These are phyloP conservation scores for Phytophthora nicotianae DNA, from an alignment of 352 stramenopile species.

Conservation along the genomic window DNA sequence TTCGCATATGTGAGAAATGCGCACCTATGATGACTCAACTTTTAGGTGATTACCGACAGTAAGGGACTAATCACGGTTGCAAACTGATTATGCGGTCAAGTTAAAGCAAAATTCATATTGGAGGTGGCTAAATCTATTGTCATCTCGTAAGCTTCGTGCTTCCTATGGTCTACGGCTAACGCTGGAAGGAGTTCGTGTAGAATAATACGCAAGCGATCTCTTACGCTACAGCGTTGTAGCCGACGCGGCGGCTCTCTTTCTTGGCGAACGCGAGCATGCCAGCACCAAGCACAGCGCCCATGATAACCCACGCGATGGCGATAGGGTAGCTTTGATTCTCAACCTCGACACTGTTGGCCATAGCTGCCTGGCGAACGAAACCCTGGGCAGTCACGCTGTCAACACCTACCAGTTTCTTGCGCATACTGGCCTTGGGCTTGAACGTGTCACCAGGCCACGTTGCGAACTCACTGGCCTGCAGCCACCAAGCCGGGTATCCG, in stretches of 20 bases:
- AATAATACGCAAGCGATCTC: neutral
- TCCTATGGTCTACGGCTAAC: neutral
- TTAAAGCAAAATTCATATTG: too few species aligned
- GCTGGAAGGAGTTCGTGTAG: neutral
- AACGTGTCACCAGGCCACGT: conserved; percentile 76
- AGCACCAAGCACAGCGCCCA: conserved; percentile 45
- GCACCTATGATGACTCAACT: too few species aligned
- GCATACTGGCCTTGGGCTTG: conserved; percentile 50
- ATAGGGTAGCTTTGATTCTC: conserved; percentile 15
- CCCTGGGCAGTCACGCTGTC: conserved; percentile 32
- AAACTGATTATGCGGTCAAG: too few species aligned
- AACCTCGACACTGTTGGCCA: conserved; percentile 2
- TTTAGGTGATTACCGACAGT: too few species aligned
- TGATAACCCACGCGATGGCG: conserved; percentile 39
- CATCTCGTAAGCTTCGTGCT: neutral
- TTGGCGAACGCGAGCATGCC: conserved; percentile 42
- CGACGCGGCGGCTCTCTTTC: conserved; percentile 35
- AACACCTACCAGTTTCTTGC: conserved; percentile 45
- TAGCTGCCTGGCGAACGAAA: conserved; percentile 31
- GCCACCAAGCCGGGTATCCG: conserved; percentile 71
- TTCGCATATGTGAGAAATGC: too few species aligned
- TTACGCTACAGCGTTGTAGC: conserved; percentile 46
- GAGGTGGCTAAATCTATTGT: neutral
- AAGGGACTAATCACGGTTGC: too few species aligned
- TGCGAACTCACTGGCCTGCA: conserved; percentile 60